A percentile compares a stretch with the other conserved stretches of the same genome.
These are phyloP conservation scores for Cardamine occulta DNA, from an alignment of 345 rosid species.

Conservation along the genomic window DNA sequence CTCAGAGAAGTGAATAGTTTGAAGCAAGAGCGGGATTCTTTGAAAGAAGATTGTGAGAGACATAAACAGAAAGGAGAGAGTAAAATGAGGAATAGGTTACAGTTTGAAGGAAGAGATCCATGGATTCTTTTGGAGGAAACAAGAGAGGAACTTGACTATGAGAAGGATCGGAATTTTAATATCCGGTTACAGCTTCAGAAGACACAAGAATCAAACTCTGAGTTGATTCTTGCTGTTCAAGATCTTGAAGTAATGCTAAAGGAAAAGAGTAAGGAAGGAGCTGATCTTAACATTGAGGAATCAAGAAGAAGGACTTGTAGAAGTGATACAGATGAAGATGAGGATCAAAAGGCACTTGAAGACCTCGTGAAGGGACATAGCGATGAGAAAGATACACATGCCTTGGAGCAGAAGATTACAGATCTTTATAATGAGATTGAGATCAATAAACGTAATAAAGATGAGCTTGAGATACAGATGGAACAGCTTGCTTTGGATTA, in stretches of 20 bases:
- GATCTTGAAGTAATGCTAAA: conserved; percentile 83
- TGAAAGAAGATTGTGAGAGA: conserved; percentile 60
- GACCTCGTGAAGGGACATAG: conserved; percentile 73
- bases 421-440: conserved; percentile 77
- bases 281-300: conserved; percentile 40
- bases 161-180: conserved; percentile 70
- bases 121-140: conserved; percentile 69
- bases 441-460: conserved; percentile 75
- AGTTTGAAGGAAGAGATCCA: conserved; percentile 62
- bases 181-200: conserved; percentile 83
- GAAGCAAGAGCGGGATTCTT: conserved; percentile 74
- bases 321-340: too few relatives aligned
- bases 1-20: conserved; percentile 58
- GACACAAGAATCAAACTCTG: conserved; percentile 84
- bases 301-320: conserved; percentile 37
- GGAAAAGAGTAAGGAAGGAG: conserved; percentile 54
- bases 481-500: conserved; percentile 96
- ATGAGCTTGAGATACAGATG: conserved; percentile 89
- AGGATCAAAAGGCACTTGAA: conserved; percentile 85
- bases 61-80: conserved; percentile 54
- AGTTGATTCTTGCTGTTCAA: conserved; percentile 86
- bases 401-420: conserved; percentile 69
- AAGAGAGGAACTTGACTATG: conserved; percentile 71
- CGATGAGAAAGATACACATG: conserved; percentile 55
- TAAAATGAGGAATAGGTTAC: conserved; percentile 56